Evolutionary conservation across 2,329 filamentous ascomycete species (phyloP), one percentile per base, ranked within the genome.

Genomic region (Cytospora schulzeri): DNA sequence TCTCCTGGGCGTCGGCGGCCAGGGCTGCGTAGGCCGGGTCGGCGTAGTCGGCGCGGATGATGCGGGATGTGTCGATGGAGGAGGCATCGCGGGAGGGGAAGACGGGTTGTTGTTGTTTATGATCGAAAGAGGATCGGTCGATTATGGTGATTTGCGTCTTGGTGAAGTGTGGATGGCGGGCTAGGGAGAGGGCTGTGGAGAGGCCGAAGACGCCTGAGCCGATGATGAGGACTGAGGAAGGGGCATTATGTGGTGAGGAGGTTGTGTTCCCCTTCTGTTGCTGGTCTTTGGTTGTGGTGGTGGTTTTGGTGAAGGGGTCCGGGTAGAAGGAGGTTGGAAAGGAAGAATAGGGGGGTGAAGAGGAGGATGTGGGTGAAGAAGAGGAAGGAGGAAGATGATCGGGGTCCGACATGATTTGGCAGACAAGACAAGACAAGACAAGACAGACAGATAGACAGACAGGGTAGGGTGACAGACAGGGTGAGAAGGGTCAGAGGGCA

Each of bases 21-120:
- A 98, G 86, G 19, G 81, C 79, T 7, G 92, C 85, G 76, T 98
- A 98, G 26, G 88, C 85, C 0, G 85, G 79, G 72, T 94, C 88
- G 6, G 91, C 88, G 73, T 98, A 98, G 81, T 98, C 94, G 58
- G 85, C 78, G 63, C 88, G 82, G 68, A 90, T 81, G 70, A 89
- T 88, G 69, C 87, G 84, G 17, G 86, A 88, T 4, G 81, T 81
- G 76, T 90, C 87, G 71, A 88, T 82, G 68, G 83, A 87, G 58
- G 86, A 82, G 64, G 82, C 81, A 70, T 90, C 86, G 52, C 80
- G 77, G 8, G 85, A 80, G 2, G 87, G 87, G 71, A 89, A 88
- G 45, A 88, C 83, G 29, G 66, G 68, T 1, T 66, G 55, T 31
- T 69, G 57, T 19, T 48, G 45, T 48, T 48, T 12, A 19, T n/a